phyloP scores from a whole-genome alignment of 495 filamentous ascomycete species.

The Neurospora sp. region DNA sequence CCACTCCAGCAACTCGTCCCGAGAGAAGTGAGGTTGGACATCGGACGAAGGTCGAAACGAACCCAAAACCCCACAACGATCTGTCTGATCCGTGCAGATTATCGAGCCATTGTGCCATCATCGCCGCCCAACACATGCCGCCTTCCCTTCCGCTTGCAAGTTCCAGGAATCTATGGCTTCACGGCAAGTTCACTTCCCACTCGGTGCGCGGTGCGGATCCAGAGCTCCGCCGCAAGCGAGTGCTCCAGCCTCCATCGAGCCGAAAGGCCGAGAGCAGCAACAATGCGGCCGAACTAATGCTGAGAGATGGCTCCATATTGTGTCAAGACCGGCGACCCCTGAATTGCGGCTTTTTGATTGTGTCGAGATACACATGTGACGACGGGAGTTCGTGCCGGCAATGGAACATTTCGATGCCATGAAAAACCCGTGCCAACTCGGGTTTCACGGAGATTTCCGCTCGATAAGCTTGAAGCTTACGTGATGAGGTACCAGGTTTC shows the following conservation, averaged over 20 bases:
- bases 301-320: not conserved
- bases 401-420: not conserved
- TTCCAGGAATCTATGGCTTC: not conserved
- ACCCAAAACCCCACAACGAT: not conserved
- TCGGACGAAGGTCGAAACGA: not conserved
- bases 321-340: not conserved
- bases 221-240: not conserved
- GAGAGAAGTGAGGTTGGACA: not conserved
- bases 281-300: not conserved
- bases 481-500: not conserved
- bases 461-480: not conserved
- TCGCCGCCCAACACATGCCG: not conserved
- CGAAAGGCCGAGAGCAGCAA: not conserved
- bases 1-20: not conserved
- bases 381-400: not conserved
- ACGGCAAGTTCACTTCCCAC: not conserved
- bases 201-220: not conserved
- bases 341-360: not conserved
- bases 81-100: not conserved
- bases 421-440: not conserved
- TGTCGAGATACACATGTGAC: not conserved
- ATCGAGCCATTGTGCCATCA: not conserved
- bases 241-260: not conserved
- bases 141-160: not conserved
- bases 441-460: not conserved